Base-by-base conservation (phyloP, 1,284 basidiomycete genomes). In the Porogramme epimiltina region DNA sequence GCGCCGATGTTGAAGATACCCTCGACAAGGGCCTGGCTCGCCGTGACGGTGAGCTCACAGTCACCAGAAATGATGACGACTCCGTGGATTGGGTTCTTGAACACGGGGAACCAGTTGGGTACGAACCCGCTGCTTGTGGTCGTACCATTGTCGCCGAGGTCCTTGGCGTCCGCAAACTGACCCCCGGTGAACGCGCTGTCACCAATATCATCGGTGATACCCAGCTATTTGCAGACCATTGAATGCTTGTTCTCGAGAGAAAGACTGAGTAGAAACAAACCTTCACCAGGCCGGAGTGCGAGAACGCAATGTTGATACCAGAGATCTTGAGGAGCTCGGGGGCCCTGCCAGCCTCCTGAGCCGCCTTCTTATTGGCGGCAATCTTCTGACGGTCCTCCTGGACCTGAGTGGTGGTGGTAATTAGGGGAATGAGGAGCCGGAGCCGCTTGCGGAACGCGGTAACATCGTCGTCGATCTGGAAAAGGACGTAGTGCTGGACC, bases 401-500 rank as follows among this genome's bases (percentile, higher is more conserved):
- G 37, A 54, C 59, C 36, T 62, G 59, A 2, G 65, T 65, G 40
- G 65, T 56, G 8, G 64, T 59, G 6, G 72, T 74, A 55, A 74
- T 69, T 39, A 63, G 54, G 11, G 71, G 67, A 23, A 69, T 52
- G 38, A 75, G 66, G 13, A 63, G 49, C n/a, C 51, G 54, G 4
- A 64, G 58, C 19, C 69, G 57, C 49, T 61, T 62, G 41, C 57
- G 46, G 57, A 62, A 62, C 4, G 51, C 52, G 37, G 44, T 52
- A 51, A 59, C 59, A 26, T 62, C 46, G 50, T 75, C 56, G 36
- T 59, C 61, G 47, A 77, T 70, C 51, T 73, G 64, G 68, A 75
- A 76, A 62, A 76, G 72, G 42, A 70, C 61, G 52, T 68, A 72
- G 11, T 69, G 69, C 52, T 76, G 69, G 13, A 68, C 70, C 64